These are phyloP conservation scores for Comarum palustre DNA, from an alignment of 306 rosid genomes.

Conservation along the genomic window DNA sequence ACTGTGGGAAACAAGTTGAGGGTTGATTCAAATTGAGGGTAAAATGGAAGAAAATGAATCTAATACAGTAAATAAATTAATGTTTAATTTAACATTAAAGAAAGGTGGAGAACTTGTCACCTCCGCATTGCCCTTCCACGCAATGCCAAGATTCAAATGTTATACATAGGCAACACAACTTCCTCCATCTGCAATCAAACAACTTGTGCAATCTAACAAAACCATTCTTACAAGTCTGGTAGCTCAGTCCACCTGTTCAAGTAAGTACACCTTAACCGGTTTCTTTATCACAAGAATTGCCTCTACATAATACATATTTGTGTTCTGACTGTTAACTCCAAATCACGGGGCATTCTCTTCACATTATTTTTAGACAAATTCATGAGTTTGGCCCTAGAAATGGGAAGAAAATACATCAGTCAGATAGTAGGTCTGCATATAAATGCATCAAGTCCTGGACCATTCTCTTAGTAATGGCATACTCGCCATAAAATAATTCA, in stretches of 20 bases:
- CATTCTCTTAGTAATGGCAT: not conserved
- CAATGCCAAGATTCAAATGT: constrained; percentile 32
- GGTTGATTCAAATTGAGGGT: no score
- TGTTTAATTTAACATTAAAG: no score
- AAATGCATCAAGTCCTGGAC: not conserved
- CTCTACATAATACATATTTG: not conserved
- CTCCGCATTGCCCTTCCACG: constrained; percentile 58
- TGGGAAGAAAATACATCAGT: not conserved
- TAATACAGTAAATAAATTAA: no score
- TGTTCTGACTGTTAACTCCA: not conserved
- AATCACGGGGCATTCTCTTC: not conserved
- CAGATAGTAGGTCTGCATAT: not conserved
- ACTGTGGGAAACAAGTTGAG: no score
- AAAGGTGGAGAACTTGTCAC: no score
- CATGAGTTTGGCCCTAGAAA: not conserved
- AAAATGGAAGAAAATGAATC: no score
- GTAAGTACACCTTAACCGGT: constrained; percentile 33
- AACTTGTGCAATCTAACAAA: constrained; percentile 37
- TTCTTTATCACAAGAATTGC: not conserved
- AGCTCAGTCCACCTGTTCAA: constrained; percentile 49
- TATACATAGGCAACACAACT: constrained; percentile 37
- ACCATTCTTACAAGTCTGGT: constrained; percentile 36
- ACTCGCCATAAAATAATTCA: not conserved
- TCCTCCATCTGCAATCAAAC: constrained; percentile 40
- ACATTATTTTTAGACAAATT: not conserved